Base-by-base conservation (phyloP, 2,329 filamentous ascomycete genomes). In the Teratosphaeria nubilosa region DNA sequence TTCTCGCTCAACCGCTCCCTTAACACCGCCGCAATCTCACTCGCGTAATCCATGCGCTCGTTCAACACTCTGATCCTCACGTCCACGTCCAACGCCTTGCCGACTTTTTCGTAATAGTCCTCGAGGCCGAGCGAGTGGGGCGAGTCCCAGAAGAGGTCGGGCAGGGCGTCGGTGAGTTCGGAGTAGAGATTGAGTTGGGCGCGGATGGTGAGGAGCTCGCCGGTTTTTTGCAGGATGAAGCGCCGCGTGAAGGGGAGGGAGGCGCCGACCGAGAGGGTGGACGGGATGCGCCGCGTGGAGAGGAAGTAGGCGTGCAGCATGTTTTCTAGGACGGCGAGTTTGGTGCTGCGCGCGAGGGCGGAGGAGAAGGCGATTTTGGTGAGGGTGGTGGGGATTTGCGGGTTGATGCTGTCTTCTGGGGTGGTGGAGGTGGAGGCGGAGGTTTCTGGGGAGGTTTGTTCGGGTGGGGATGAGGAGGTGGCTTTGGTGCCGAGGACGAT, bases 321-420 rank as follows among this genome's bases (percentile, higher is more conserved):
- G 55, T 84, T 87, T 74, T 99, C 94, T 24, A 99, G 82, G 2
- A 96, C 90, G 41, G 91, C 92, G 13, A 99, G 82, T 73, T 97
- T 97, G 5, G 94, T 96, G 67, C 88, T 94, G 56, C 94, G 83
- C 5, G 94, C 92, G 10, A 99, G 82, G 1, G 92, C 92, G 0
- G 91, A 96, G 0, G 92, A 96, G 73, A 97, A 97, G 51, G 94
- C 94, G 62, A 97, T 92, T 71, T 97, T 96, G 65, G 91, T 91
- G 14, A 96, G 80, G 1, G 92, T 88, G 0, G 80, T 82, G 65
- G 85, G 81, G 32, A 82, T 62, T 54, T 67, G 64, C 24, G 59
- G 63, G 27, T 50, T 51, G 45, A 30, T 31, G 11, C 11, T 7
- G 45, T 20, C 34, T n/a, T 25, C 41, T n/a, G 11, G 27, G 24